These are phyloP conservation scores for Juglanconis sp. DNA, from an alignment of 2,329 filamentous ascomycete species.

Conservation along the genomic window DNA sequence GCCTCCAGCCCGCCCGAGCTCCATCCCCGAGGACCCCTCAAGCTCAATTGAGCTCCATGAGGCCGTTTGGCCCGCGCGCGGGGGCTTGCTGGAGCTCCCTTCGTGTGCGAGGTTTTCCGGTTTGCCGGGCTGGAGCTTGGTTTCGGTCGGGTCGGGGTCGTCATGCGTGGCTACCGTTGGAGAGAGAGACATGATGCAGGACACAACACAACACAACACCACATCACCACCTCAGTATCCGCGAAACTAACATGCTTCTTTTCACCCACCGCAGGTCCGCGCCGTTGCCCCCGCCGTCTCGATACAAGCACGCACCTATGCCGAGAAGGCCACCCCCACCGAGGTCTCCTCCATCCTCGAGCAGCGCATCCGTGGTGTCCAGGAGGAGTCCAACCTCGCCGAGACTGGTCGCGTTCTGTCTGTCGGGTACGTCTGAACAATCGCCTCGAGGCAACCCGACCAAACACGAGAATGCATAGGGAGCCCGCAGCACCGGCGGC, in stretches of 20 bases:
- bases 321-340: slow-evolving; percentile 93
- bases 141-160: slow-evolving; percentile 13
- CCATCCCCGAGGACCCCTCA: slow-evolving; percentile 25
- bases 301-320: slow-evolving; percentile 80
- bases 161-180: slow-evolving; percentile 7
- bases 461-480: background rate
- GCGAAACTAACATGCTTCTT: slow-evolving; percentile 24
- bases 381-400: slow-evolving; percentile 92
- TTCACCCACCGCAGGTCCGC: slow-evolving; percentile 62
- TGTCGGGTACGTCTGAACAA: slow-evolving; percentile 75
- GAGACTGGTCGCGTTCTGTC: slow-evolving; percentile 99
- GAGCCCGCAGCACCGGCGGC: background rate
- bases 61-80: slow-evolving; percentile 25
- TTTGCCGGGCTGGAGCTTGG: slow-evolving; percentile 27
- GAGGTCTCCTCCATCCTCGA: slow-evolving; percentile 99
- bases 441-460: background rate
- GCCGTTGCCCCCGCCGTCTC: slow-evolving; percentile 75
- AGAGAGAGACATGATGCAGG: slow-evolving; percentile 16
- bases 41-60: slow-evolving; percentile 37
- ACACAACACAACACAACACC: slow-evolving; percentile 10
- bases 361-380: slow-evolving; percentile 97
- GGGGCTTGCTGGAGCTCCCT: slow-evolving; percentile 37
- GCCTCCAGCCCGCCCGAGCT: slow-evolving; percentile 36
- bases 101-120: slow-evolving; percentile 22
- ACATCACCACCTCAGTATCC: slow-evolving; percentile 19